Evolutionary conservation across 2,329 filamentous ascomycete species (phyloP).

Genomic region (Daldinia eschscholtzii): DNA sequence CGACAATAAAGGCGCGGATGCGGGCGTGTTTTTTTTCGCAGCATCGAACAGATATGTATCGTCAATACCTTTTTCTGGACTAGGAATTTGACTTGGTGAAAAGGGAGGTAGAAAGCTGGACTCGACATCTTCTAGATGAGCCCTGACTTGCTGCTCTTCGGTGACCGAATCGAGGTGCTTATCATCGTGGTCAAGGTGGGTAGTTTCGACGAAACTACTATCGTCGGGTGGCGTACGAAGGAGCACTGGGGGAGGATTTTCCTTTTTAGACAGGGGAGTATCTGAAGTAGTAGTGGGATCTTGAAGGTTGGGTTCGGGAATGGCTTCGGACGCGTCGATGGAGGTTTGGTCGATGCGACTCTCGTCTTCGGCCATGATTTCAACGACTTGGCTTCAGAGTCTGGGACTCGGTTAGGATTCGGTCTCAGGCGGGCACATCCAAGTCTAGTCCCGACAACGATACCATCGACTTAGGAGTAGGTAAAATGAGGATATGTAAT

Average conservation of each 20-base stretch:
- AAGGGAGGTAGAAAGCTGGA: conserved; percentile 72
- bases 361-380: conserved; percentile 40
- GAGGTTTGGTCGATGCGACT: conserved; percentile 31
- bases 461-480: conserved; percentile 38
- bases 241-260: conserved; percentile 26
- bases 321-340: conserved; percentile 7
- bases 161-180: conserved; percentile 63
- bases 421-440: conserved; percentile 11
- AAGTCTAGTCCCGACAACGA: conserved; percentile 7
- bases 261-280: conserved; percentile 30
- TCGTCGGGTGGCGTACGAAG: conserved; percentile 43
- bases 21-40: conserved; percentile 52
- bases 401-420: conserved; percentile 18
- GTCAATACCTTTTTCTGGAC: conserved; percentile 63
- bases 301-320: not conserved
- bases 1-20: conserved; percentile 15
- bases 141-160: conserved; percentile 64
- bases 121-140: conserved; percentile 73
- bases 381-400: conserved; percentile 10
- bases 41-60: conserved; percentile 72
- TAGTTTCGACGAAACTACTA: conserved; percentile 51
- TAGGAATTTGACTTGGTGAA: conserved; percentile 65
- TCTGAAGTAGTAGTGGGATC: not conserved
- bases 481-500: conserved; percentile 40
- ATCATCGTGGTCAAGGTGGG: conserved; percentile 50